Evolutionary conservation across 139 green algal genomes (phyloP).

Genomic region (Volvox africanus): DNA sequence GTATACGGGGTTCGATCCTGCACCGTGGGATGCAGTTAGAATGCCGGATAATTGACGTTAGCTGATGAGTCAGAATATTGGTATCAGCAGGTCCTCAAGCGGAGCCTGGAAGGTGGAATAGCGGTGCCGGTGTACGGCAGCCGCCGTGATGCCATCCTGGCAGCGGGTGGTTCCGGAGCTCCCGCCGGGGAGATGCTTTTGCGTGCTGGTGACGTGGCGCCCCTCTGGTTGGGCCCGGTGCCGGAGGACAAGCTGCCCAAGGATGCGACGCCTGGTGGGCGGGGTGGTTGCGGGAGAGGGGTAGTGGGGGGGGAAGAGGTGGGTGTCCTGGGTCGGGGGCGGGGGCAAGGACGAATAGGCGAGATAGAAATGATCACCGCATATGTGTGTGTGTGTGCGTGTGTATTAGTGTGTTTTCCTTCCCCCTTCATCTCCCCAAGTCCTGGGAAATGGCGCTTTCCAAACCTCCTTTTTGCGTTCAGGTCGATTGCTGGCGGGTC

Average conservation of each 20-base stretch:
- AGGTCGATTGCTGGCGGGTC: conserved; percentile 73
- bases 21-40: no score
- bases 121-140: conserved; percentile 75
- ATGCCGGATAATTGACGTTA: no score
- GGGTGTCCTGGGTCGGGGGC: no score
- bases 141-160: conserved; percentile 60
- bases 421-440: not conserved
- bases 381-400: not conserved
- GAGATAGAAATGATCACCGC: no score
- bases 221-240: conserved; percentile 77
- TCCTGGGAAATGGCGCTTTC: not conserved
- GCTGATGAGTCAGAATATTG: no score
- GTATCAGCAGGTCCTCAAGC: no score
- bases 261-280: conserved; percentile 71
- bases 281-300: not conserved
- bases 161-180: conserved; percentile 29
- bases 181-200: conserved; percentile 25
- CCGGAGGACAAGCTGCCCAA: conserved; percentile 89
- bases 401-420: not conserved
- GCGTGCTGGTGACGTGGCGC: conserved; percentile 33
- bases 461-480: not conserved
- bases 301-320: no score
- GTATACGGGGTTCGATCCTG: no score
- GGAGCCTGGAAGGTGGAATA: conserved; percentile 66
- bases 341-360: no score